Evolutionary conservation across 2,329 filamentous ascomycete species (phyloP), one percentile per base, ranked within the genome.

Genomic region (Orbilia javanica): DNA sequence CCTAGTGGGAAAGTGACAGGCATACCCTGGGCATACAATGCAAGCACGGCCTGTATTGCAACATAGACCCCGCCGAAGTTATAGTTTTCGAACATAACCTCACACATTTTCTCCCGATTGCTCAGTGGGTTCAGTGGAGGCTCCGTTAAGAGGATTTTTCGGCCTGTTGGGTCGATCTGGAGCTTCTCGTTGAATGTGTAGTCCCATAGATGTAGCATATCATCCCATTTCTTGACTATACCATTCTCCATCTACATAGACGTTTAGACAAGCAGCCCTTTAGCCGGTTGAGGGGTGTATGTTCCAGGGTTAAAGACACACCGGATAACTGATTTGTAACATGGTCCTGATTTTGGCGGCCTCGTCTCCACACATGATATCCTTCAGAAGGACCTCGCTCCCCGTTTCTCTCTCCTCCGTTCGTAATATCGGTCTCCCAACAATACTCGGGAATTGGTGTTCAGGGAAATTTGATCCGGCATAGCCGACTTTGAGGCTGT

Each of bases 281-380:
- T 4, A n/a, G 11, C 18, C 11, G 20, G 20, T 3, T 20, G 27
- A n/a, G 4, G 20, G 55, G 22, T 39, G 29, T 15, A 20, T 22
- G 25, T 36, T 39, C 18, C 6, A 20, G 22, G n/a, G 34, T 46
- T 48, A n/a, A 18, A 18, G 52, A 83, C 88, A 81, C 88, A 91
- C 90, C 82, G 96, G 96, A 85, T 99, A 99, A 85, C 92, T 97
- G 84, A 99, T 96, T 85, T 99, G 96, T 79, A 99, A 90, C 94
- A 97, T 97, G 79, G 93, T 97, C 83, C 96, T 91, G 81, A 96
- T 95, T 67, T 94, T 94, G 15, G 96, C 94, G 62, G 96, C 96
- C 86, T 99, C 95, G 86, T 99, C 96, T 84, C 96, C 96, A 86
- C 95, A 98, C 96, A 99, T 99, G 84, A 99, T 97, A 87, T 99